These are phyloP conservation scores for Bacidia rubella DNA, from an alignment of 495 filamentous ascomycete species.

Conservation along the genomic window DNA sequence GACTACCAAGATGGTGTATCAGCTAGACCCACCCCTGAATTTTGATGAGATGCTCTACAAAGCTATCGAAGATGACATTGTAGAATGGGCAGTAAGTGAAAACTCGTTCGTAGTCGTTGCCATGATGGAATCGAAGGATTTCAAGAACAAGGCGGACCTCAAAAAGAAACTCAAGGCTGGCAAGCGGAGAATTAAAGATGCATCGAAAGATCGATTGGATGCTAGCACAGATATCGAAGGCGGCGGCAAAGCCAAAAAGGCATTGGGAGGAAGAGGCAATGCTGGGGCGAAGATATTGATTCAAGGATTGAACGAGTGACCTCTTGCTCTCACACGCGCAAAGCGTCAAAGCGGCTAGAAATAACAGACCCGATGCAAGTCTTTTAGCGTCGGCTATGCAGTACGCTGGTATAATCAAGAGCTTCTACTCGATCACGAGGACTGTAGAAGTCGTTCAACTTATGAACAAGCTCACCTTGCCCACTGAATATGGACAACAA, in stretches of 20 bases:
- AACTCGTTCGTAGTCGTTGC: conserved; percentile 72
- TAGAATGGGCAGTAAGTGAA: conserved; percentile 76
- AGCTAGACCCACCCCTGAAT: conserved; percentile 58
- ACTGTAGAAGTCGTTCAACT: too few species aligned
- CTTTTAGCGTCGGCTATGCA: too few species aligned
- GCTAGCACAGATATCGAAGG: conserved; percentile 18
- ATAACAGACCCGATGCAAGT: too few species aligned
- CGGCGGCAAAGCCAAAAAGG: conserved; percentile 30
- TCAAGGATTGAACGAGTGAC: conserved; percentile 14
- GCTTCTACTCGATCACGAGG: too few species aligned
- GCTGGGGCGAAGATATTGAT: conserved; percentile 26
- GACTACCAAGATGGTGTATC: conserved; percentile 49
- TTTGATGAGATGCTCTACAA: conserved; percentile 71
- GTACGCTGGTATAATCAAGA: too few species aligned
- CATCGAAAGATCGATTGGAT: conserved; percentile 28
- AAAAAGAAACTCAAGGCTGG: conserved; percentile 46
- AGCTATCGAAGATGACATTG: conserved; percentile 55
- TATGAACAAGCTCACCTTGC: too few species aligned
- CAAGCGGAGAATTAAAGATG: conserved; percentile 37
- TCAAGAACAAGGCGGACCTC: conserved; percentile 50
- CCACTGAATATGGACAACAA: too few species aligned
- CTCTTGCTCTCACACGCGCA: too few species aligned
- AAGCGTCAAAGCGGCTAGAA: too few species aligned
- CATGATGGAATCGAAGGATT: conserved; percentile 67
- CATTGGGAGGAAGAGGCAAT: conserved; percentile 21